phyloP scores from a whole-genome alignment of 2,329 filamentous ascomycete genomes.

The Aotearoamyces nothofagi region DNA sequence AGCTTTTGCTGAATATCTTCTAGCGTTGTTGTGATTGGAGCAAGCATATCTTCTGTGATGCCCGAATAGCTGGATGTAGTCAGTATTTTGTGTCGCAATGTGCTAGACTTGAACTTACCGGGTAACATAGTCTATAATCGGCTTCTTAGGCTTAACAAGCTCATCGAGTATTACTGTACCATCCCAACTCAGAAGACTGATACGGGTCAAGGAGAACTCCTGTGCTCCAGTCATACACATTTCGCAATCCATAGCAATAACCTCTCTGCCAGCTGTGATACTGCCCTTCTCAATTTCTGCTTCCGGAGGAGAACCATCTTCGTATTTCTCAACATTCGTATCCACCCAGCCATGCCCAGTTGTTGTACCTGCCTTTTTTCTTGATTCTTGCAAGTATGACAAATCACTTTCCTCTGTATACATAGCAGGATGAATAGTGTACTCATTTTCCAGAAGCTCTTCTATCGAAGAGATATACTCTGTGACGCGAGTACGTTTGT shows the following conservation, averaged over 20 bases:
- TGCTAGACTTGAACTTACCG: constrained; percentile 23
- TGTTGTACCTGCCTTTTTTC: constrained; percentile 32
- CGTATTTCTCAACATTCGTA: constrained; percentile 49
- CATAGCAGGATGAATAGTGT: constrained; percentile 66
- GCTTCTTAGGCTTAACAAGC: constrained; percentile 75
- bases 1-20: constrained; percentile 69
- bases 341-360: constrained; percentile 64
- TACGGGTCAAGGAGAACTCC: constrained; percentile 71
- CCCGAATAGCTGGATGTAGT: constrained; percentile 51
- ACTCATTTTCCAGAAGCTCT: constrained; percentile 73
- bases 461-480: constrained; percentile 58
- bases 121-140: constrained; percentile 89
- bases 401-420: constrained; percentile 42
- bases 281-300: constrained; percentile 64
- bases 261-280: constrained; percentile 63
- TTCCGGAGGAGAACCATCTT: constrained; percentile 54
- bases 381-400: constrained; percentile 32
- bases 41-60: constrained; percentile 76
- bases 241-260: constrained; percentile 84
- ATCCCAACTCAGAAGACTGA: constrained; percentile 79
- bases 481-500: constrained; percentile 69
- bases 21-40: constrained; percentile 69
- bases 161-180: constrained; percentile 73
- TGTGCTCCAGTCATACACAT: constrained; percentile 84
- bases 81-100: constrained; percentile 7